Evolutionary conservation across 345 rosid species (phyloP).

Genomic region (Conringia planisiliqua): DNA sequence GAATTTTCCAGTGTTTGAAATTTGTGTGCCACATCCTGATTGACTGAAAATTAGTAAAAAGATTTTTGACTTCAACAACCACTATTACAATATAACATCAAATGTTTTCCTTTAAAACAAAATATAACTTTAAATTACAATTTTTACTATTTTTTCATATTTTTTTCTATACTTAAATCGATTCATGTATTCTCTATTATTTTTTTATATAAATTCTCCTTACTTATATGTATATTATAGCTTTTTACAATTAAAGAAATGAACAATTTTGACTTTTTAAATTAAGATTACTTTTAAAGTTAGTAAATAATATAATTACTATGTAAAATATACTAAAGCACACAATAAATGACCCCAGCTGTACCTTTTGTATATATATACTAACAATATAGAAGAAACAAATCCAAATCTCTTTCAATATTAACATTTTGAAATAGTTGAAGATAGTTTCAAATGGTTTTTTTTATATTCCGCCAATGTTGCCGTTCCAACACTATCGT

Average conservation of each 20-base stretch:
- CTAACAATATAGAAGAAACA: too few relatives aligned
- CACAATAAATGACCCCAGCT: not conserved
- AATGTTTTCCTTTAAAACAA: too few relatives aligned
- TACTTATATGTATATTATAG: not conserved
- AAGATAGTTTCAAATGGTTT: not conserved
- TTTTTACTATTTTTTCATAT: not conserved
- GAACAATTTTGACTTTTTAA: not conserved
- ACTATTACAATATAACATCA: too few relatives aligned
- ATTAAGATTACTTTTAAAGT: not conserved
- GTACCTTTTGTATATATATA: not conserved
- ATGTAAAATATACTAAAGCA: not conserved
- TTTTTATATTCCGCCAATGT: not conserved
- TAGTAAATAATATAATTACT: not conserved
- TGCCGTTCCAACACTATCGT: not conserved
- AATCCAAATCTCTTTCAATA: not conserved
- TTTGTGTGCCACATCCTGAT: too few relatives aligned
- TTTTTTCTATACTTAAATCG: not conserved
- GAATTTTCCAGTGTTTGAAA: too few relatives aligned
- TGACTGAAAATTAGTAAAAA: too few relatives aligned
- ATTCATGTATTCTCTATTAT: not conserved
- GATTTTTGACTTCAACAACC: too few relatives aligned
- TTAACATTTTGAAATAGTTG: not conserved
- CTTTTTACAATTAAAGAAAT: not conserved
- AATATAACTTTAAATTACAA: too few relatives aligned
- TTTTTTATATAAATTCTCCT: not conserved